phyloP scores from a whole-genome alignment of 805 yeast species.

The Peterozyma xylosa region DNA sequence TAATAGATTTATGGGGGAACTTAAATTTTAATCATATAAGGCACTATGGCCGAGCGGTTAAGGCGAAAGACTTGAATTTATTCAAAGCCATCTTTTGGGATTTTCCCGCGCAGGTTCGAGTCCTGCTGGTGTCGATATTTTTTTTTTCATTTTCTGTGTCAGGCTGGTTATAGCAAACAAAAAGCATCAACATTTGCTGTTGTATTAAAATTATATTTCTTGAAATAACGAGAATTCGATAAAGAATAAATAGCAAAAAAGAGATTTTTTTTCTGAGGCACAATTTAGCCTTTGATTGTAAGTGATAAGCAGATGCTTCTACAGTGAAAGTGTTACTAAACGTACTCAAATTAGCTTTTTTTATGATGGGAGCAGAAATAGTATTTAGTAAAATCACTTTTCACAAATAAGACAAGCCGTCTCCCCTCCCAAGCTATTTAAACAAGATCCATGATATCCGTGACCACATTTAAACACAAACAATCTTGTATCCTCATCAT shows the following conservation, averaged over 20 bases:
- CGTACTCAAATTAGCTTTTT: too few relatives aligned
- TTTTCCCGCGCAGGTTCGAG: conserved; percentile 77
- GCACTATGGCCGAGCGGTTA: conserved; percentile 72
- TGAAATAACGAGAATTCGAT: too few relatives aligned
- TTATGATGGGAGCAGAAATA: too few relatives aligned
- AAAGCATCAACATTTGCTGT: too few relatives aligned
- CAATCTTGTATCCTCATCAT: conserved; percentile 6
- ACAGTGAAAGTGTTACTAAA: too few relatives aligned
- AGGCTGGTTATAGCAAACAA: too few relatives aligned
- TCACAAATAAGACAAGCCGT: conserved; percentile 34
- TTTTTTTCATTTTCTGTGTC: conserved; percentile 20
- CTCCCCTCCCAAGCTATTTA: conserved; percentile 37
- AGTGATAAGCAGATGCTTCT: too few relatives aligned
- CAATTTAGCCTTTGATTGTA: too few relatives aligned
- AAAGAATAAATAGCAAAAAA: too few relatives aligned
- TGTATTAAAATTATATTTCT: too few relatives aligned
- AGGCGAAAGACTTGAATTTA: conserved; percentile 64
- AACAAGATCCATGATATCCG: conserved; percentile 54
- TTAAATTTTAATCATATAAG: conserved; percentile 10
- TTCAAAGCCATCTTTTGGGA: conserved; percentile 44
- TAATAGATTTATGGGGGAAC: too few relatives aligned
- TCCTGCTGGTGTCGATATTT: conserved; percentile 64
- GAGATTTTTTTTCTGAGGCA: too few relatives aligned
- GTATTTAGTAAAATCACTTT: not conserved
- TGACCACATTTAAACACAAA: conserved; percentile 58